Evolutionary conservation across 2,329 filamentous ascomycete species (phyloP).

Genomic region (Diaporthe eres): DNA sequence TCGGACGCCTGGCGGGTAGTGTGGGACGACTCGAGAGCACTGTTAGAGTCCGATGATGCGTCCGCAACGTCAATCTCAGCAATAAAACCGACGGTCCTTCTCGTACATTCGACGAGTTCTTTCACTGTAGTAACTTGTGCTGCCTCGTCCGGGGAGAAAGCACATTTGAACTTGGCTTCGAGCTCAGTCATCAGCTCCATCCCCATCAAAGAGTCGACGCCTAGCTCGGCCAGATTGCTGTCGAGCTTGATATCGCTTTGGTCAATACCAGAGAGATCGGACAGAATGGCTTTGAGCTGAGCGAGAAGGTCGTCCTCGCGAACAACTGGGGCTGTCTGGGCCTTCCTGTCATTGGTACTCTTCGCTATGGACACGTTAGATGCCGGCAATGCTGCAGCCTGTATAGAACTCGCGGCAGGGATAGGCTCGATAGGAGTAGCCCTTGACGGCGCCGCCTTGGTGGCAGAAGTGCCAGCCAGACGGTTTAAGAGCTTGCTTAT

Average conservation of each 20-base stretch:
- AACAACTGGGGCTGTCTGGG: too few relatives aligned
- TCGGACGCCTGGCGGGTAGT: not conserved
- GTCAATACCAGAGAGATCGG: not conserved
- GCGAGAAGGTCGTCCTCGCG: too few relatives aligned
- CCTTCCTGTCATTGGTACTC: too few relatives aligned
- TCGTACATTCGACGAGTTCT: not conserved
- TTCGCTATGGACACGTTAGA: too few relatives aligned
- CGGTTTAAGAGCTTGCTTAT: too few relatives aligned
- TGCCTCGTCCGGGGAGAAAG: slow-evolving; percentile 15
- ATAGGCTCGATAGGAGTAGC: too few relatives aligned
- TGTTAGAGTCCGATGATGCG: not conserved
- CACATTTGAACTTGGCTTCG: slow-evolving; percentile 54
- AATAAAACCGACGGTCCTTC: not conserved
- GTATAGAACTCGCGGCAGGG: too few relatives aligned
- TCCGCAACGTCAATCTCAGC: not conserved
- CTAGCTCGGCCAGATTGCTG: slow-evolving; percentile 55
- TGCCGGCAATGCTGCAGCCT: too few relatives aligned
- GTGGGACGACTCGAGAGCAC: not conserved
- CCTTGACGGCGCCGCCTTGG: too few relatives aligned
- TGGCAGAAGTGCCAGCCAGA: too few relatives aligned
- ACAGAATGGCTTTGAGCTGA: too few relatives aligned
- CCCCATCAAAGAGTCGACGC: slow-evolving; percentile 65
- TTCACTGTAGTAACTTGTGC: not conserved
- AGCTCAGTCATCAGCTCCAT: slow-evolving; percentile 63
- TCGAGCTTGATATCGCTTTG: not conserved